Conservation (phyloP, 2,329 filamentous ascomycete genomes). For the Exophiala sp. region DNA sequence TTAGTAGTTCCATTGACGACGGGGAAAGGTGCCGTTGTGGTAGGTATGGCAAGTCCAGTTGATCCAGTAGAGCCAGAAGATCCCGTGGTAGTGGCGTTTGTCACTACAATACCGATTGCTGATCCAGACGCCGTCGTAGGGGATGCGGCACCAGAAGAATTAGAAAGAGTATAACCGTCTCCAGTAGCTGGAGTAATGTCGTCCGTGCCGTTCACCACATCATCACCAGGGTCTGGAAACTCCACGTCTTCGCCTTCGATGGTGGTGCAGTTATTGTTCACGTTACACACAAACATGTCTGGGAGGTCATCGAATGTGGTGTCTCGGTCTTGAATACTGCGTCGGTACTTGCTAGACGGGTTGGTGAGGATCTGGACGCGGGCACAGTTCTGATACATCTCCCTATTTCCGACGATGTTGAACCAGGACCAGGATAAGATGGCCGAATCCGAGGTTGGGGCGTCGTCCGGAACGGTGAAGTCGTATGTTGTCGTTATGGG, state of each 20-base stretch:
- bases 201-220: slow-evolving; percentile 43
- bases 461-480: slow-evolving; percentile 65
- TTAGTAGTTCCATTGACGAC: background rate
- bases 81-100: slow-evolving; percentile 1
- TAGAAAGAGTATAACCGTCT: slow-evolving; percentile 12
- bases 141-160: background rate
- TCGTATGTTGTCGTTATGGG: slow-evolving; percentile 53
- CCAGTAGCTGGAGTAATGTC: slow-evolving; percentile 17
- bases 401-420: slow-evolving; percentile 71
- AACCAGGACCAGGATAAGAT: slow-evolving; percentile 76
- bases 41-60: background rate
- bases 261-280: slow-evolving; percentile 59
- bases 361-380: slow-evolving; percentile 56
- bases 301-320: slow-evolving; percentile 56
- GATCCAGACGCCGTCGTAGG: background rate
- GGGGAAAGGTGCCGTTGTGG: slow-evolving; percentile 2
- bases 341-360: slow-evolving; percentile 7
- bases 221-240: slow-evolving; percentile 64
- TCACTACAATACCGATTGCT: background rate
- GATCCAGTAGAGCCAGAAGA: background rate
- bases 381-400: slow-evolving; percentile 87
- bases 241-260: slow-evolving; percentile 55
- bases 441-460: slow-evolving; percentile 55
- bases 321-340: slow-evolving; percentile 15
- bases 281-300: slow-evolving; percentile 68